These are phyloP conservation scores for Lasiodiplodia hormozganensis DNA, from an alignment of 2,329 filamentous ascomycete species.

Conservation along the genomic window DNA sequence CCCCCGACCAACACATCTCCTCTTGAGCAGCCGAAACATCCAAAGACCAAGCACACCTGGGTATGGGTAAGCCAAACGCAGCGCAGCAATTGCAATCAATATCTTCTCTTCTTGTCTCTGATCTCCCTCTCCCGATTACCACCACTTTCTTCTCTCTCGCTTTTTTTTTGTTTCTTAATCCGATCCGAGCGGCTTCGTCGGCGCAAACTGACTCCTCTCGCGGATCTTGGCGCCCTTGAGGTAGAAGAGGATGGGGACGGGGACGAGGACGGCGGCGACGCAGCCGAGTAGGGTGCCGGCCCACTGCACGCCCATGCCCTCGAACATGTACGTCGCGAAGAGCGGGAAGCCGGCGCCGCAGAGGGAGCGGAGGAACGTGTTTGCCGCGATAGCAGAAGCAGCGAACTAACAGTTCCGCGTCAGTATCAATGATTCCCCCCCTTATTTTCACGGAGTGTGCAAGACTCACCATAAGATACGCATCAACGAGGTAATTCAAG, in stretches of 20 bases:
- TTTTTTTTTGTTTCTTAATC: not conserved
- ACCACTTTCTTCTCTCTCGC: not conserved
- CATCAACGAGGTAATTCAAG: slow-evolving; percentile 66
- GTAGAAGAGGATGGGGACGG: slow-evolving; percentile 55
- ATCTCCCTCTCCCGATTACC: not conserved
- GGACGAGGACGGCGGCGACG: slow-evolving; percentile 50
- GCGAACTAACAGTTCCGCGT: slow-evolving; percentile 44
- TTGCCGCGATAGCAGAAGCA: slow-evolving; percentile 62
- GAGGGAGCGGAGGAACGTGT: slow-evolving; percentile 60
- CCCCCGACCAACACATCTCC: not conserved
- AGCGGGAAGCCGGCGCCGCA: slow-evolving; percentile 61
- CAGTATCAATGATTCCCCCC: slow-evolving; percentile 33
- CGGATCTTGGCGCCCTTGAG: slow-evolving; percentile 53
- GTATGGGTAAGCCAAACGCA: not conserved
- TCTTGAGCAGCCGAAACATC: not conserved
- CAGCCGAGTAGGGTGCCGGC: slow-evolving; percentile 54
- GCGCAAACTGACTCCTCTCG: slow-evolving; percentile 51
- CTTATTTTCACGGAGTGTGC: too few relatives aligned
- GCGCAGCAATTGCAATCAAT: not conserved
- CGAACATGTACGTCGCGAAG: slow-evolving; percentile 63
- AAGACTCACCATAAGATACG: slow-evolving; percentile 57
- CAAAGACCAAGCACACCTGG: not conserved
- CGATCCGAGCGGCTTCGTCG: slow-evolving; percentile 34
- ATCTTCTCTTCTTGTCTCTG: not conserved
- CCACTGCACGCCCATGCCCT: slow-evolving; percentile 60